Conservation (phyloP, 73 alveolate genomes). For the Symbiodinium natans region DNA sequence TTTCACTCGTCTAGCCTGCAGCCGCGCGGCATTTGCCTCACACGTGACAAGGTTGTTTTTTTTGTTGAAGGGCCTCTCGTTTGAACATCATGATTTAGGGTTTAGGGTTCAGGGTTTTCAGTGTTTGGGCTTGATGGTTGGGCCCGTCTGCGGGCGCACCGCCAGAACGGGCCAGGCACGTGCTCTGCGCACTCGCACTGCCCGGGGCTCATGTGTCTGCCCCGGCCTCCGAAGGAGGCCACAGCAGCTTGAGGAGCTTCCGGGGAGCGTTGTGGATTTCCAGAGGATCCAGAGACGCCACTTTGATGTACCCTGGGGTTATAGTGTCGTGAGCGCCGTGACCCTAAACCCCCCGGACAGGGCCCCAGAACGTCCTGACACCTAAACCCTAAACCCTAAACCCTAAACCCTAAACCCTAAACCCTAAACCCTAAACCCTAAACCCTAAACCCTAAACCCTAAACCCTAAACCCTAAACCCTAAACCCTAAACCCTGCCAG, state of each 20-base stretch:
- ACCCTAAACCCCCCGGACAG: too few relatives aligned
- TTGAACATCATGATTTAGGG: too few relatives aligned
- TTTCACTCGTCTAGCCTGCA: not conserved
- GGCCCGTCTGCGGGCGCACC: too few relatives aligned
- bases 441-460: too few relatives aligned
- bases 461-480: too few relatives aligned
- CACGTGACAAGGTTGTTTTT: too few relatives aligned
- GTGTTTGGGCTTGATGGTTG: not conserved
- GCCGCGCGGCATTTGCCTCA: not conserved
- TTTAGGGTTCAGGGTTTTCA: not conserved
- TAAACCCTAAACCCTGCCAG: too few relatives aligned
- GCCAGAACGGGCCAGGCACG: too few relatives aligned
- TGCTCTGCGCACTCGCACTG: not conserved
- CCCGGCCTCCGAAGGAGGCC: not conserved
- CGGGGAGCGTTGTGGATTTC: not conserved
- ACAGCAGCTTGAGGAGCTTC: not conserved
- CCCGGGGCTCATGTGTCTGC: not conserved
- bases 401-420: not conserved
- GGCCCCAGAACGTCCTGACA: too few relatives aligned
- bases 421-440: too few relatives aligned
- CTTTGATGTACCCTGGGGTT: not conserved
- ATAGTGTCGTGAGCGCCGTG: too few relatives aligned
- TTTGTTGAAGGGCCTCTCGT: too few relatives aligned
- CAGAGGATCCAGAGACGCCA: not conserved
- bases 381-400: not conserved